phyloP scores from a whole-genome alignment of 352 stramenopile genomes.

The Pythium guiyangense region DNA sequence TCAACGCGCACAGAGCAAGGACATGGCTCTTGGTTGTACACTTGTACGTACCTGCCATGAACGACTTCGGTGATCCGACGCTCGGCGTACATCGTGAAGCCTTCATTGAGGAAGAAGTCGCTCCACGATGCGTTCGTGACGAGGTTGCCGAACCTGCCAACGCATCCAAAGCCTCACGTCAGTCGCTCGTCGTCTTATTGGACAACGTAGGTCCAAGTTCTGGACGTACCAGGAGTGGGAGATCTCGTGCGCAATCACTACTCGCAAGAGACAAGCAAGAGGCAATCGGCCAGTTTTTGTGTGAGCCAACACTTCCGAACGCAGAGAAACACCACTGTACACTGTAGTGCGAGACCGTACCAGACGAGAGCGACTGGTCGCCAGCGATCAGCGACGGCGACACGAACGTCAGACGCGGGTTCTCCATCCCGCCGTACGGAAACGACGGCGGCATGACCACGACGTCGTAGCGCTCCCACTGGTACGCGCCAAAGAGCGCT shows the following conservation, averaged over 20 bases:
- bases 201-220: neutral
- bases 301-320: neutral
- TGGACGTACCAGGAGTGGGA: conserved; percentile 65
- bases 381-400: conserved; percentile 74
- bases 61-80: conserved; percentile 58
- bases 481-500: conserved; percentile 74
- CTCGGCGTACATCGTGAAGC: conserved; percentile 87
- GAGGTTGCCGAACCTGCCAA: conserved; percentile 70
- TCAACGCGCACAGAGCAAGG: no score
- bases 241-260: conserved; percentile 79
- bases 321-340: no score
- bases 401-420: conserved; percentile 87
- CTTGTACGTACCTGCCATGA: conserved; percentile 44
- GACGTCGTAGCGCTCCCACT: conserved; percentile 83
- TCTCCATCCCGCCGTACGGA: conserved; percentile 98
- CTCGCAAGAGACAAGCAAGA: neutral
- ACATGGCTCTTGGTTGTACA: neutral
- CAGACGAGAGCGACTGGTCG: conserved; percentile 71
- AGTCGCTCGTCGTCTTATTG: neutral
- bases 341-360: conserved; percentile 18
- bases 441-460: conserved; percentile 87
- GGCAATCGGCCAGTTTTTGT: neutral
- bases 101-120: conserved; percentile 87
- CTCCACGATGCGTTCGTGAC: conserved; percentile 84
- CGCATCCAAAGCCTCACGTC: neutral